Percentiles rank a stretch among this genome's conserved stretches.
phyloP scores from a whole-genome alignment of 768 basidiomycete genomes.

The Boletus edulis region DNA sequence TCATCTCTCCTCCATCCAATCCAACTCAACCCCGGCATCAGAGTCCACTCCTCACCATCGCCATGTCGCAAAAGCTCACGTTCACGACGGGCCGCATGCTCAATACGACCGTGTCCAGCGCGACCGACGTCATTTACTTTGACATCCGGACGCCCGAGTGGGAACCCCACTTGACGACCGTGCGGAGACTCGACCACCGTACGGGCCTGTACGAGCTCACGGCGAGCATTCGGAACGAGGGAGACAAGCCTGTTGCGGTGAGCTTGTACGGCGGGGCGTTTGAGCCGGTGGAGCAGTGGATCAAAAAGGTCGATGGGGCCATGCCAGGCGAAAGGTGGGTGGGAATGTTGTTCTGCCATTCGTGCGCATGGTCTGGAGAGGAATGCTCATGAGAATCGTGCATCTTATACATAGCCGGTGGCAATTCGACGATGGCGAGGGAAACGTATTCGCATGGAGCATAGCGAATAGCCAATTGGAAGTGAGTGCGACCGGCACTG shows the following conservation, averaged over 20 bases:
- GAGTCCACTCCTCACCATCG: not conserved
- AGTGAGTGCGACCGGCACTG: not conserved
- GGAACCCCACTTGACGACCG: constrained; percentile 34
- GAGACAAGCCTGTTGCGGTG: constrained; percentile 29
- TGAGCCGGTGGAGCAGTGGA: constrained; percentile 28
- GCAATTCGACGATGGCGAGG: constrained; percentile 25
- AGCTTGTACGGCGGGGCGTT: constrained; percentile 28
- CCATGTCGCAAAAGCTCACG: constrained; percentile 31
- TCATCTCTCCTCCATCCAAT: too few relatives aligned
- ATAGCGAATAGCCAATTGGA: constrained; percentile 8
- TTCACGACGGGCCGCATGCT: constrained; percentile 38
- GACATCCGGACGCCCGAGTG: constrained; percentile 40
- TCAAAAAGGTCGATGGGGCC: constrained; percentile 22
- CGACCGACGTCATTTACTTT: constrained; percentile 37
- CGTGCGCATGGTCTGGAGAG: not conserved
- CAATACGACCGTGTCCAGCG: constrained; percentile 38
- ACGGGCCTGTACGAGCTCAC: constrained; percentile 30
- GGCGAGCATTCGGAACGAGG: constrained; percentile 33
- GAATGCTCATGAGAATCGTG: not conserved
- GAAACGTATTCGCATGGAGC: constrained; percentile 21
- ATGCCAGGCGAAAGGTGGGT: constrained; percentile 14
- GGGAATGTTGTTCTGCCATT: not conserved
- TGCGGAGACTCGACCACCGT: constrained; percentile 32
- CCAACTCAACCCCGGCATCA: too few relatives aligned
- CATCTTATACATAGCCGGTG: constrained; percentile 12